phyloP scores from a whole-genome alignment of 225 moss, liverwort and hornwort genomes.

The Polytrichum formosum region DNA sequence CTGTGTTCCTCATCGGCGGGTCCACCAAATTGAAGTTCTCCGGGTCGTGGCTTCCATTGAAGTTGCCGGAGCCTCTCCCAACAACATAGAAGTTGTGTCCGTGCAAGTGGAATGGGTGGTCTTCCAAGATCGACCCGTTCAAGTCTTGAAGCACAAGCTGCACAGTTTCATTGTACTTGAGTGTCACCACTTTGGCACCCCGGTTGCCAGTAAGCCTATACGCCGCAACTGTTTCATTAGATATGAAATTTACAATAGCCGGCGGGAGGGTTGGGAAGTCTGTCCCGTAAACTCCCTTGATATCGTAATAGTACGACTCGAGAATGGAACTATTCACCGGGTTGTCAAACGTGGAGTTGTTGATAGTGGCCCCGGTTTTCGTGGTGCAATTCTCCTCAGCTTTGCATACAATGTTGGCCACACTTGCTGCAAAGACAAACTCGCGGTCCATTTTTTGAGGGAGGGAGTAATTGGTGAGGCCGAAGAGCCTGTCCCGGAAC shows the following conservation, averaged over 20 bases:
- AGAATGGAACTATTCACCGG: conserved; percentile 3
- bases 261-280: conserved; percentile 5
- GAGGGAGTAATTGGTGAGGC: no score
- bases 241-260: neutral
- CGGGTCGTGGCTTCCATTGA: conserved; percentile 4
- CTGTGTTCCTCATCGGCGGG: conserved; percentile 22
- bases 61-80: conserved; percentile 18
- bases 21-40: conserved; percentile 19
- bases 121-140: neutral
- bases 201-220: neutral
- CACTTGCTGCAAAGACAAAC: no score
- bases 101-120: neutral
- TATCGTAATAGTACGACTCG: conserved; percentile 5
- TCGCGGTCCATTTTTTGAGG: no score
- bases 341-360: conserved; percentile 13
- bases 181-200: neutral
- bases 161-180: neutral
- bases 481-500: no score
- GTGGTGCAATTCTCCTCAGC: no score
- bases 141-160: neutral
- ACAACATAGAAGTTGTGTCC: conserved; percentile 5
- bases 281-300: neutral
- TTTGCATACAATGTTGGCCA: no score
- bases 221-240: no score
- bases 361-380: conserved; percentile 9